phyloP scores from a whole-genome alignment of 192 early-diverging fungal species.

The Coemansia sp. region DNA sequence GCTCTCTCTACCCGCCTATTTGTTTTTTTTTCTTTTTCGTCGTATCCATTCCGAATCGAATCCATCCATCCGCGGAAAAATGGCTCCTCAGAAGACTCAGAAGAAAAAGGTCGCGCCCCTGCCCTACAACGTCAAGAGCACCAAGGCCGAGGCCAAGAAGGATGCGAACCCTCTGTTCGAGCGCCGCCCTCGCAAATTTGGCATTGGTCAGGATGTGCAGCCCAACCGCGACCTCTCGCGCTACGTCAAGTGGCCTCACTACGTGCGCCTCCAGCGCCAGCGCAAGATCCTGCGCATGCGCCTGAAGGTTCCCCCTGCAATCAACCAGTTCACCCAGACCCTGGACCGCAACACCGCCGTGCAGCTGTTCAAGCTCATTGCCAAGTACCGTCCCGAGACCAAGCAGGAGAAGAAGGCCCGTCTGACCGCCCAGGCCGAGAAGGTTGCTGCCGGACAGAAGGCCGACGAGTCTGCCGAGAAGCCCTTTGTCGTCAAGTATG shows the following conservation, averaged over 20 bases:
- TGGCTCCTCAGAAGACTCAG: slow-evolving; percentile 60
- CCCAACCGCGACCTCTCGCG: slow-evolving; percentile 92
- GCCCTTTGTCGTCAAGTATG: slow-evolving; percentile 96
- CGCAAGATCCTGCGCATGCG: slow-evolving; percentile 95
- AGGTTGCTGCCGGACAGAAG: slow-evolving; percentile 86
- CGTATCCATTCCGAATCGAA: slow-evolving; percentile 34
- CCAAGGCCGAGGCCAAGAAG: slow-evolving; percentile 64
- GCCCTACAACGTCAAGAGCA: slow-evolving; percentile 72
- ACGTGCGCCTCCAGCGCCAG: slow-evolving; percentile 98
- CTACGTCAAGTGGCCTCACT: slow-evolving; percentile 99
- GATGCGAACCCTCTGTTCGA: slow-evolving; percentile 87
- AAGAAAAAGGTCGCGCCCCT: slow-evolving; percentile 92
- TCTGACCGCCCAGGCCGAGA: slow-evolving; percentile 80
- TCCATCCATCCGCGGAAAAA: slow-evolving; percentile 18
- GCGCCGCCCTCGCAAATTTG: slow-evolving; percentile 90
- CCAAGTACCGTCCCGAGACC: slow-evolving; percentile 99
- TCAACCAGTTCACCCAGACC: slow-evolving; percentile 99
- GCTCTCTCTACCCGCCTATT: no score
- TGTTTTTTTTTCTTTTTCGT: slow-evolving; percentile 12
- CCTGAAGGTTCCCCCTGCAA: slow-evolving; percentile 98
- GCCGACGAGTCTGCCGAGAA: slow-evolving; percentile 77
- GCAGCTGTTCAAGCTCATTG: slow-evolving; percentile 94
- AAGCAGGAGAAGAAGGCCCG: slow-evolving; percentile 94
- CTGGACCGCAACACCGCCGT: slow-evolving; percentile 99
- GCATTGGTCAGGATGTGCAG: slow-evolving; percentile 96